Evolutionary conservation across 2,329 filamentous ascomycete species (phyloP).

Genomic region (Penicillium sp.): DNA sequence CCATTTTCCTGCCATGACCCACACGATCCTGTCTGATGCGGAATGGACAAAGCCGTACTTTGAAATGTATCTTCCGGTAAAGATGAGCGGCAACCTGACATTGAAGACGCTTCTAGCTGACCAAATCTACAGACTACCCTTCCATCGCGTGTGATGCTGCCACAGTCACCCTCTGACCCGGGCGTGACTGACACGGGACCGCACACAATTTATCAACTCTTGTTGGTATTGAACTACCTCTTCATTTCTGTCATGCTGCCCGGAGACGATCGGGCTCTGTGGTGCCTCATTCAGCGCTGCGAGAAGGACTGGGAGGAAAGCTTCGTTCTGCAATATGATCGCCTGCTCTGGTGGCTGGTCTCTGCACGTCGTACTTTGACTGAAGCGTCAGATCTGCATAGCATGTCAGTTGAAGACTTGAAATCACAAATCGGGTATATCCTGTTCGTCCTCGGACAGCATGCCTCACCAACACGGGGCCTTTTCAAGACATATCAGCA

Average conservation of each 20-base stretch:
- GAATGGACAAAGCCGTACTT: not conserved
- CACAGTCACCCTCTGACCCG: not conserved
- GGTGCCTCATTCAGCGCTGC: not conserved
- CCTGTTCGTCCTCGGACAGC: not conserved
- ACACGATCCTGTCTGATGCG: not conserved
- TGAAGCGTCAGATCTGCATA: not conserved
- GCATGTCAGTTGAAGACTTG: not conserved
- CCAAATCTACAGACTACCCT: not conserved
- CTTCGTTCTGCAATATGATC: not conserved
- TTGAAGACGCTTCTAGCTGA: not conserved
- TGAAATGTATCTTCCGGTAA: not conserved
- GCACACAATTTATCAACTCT: not conserved
- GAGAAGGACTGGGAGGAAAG: not conserved
- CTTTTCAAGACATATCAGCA: not conserved
- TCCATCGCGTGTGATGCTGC: not conserved
- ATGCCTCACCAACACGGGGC: not conserved
- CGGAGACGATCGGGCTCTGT: not conserved
- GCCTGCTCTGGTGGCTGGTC: not conserved
- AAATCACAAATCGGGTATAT: constrained; percentile 1
- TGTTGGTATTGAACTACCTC: not conserved
- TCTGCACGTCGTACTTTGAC: not conserved
- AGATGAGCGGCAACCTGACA: not conserved
- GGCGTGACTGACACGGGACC: not conserved
- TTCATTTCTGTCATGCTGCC: not conserved
- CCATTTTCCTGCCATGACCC: not conserved